phyloP scores from a whole-genome alignment of 805 yeast genomes.

The Pichia ethanolica region DNA sequence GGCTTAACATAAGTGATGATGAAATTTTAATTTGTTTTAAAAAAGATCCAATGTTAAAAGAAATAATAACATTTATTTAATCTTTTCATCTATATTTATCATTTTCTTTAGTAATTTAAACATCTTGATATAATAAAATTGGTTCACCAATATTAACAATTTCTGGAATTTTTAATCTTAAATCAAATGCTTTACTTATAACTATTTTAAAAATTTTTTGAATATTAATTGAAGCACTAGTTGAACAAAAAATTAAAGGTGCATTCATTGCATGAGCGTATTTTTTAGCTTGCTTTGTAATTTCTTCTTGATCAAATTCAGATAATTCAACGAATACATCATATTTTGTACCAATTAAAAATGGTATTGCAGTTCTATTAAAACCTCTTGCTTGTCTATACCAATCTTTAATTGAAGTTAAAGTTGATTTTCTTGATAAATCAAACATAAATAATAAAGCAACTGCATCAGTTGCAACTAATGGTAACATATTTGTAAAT shows the following conservation, averaged over 20 bases:
- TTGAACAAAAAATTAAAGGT: conserved; percentile 76
- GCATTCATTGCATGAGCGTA: conserved; percentile 89
- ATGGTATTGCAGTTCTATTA: conserved; percentile 84
- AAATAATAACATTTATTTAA: conserved; percentile 13
- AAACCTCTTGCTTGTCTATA: conserved; percentile 85
- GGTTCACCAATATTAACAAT: conserved; percentile 88
- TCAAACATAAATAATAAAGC: conserved; percentile 89
- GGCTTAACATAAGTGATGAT: conserved; percentile 63
- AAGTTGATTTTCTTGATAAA: conserved; percentile 74
- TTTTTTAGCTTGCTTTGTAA: conserved; percentile 73
- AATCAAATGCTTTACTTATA: conserved; percentile 83
- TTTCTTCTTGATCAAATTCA: conserved; percentile 72
- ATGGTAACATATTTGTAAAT: conserved; percentile 89
- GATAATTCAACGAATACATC: conserved; percentile 78
- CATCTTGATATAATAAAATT: conserved; percentile 53
- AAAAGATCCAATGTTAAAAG: conserved; percentile 42
- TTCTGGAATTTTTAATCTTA: conserved; percentile 77
- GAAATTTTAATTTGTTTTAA: conserved; percentile 56
- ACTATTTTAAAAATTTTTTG: conserved; percentile 91
- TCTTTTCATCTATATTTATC: too few species aligned
- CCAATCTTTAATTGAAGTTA: conserved; percentile 91
- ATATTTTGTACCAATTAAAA: conserved; percentile 88
- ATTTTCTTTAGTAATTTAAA: conserved; percentile 4
- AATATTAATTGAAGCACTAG: conserved; percentile 85
- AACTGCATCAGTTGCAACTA: conserved; percentile 87